phyloP scores from a whole-genome alignment of 345 rosid species.

The Citrus unshiu region DNA sequence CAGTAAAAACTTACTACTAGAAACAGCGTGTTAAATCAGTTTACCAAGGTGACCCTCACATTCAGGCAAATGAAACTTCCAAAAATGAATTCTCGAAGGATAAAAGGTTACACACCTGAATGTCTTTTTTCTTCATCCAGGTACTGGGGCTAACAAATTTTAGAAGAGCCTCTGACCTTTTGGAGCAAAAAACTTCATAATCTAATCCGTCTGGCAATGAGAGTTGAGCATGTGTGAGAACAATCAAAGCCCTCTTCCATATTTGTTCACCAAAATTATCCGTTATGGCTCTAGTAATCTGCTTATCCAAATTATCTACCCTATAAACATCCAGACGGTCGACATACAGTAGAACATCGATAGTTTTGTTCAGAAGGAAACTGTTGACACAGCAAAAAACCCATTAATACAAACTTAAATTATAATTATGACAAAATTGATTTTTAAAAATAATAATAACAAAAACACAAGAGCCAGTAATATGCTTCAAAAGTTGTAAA shows the following conservation, averaged over 20 bases:
- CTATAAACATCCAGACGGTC: slow-evolving; percentile 84
- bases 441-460: neutral
- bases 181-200: slow-evolving; percentile 57
- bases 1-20: neutral
- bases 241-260: slow-evolving; percentile 74
- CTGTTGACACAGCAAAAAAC: slow-evolving; percentile 27
- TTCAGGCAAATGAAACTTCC: slow-evolving; percentile 45
- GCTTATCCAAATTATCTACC: slow-evolving; percentile 81
- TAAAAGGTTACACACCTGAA: slow-evolving; percentile 29
- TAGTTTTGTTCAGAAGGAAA: slow-evolving; percentile 67
- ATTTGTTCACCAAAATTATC: slow-evolving; percentile 82
- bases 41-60: slow-evolving; percentile 34
- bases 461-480: neutral
- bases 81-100: neutral
- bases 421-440: neutral
- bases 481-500: neutral
- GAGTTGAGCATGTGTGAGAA: slow-evolving; percentile 87
- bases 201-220: slow-evolving; percentile 75
- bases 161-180: slow-evolving; percentile 70
- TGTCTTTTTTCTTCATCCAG: slow-evolving; percentile 44
- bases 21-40: neutral
- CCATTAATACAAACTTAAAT: neutral
- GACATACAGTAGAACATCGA: slow-evolving; percentile 69
- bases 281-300: slow-evolving; percentile 62
- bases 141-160: slow-evolving; percentile 53